phyloP scores from a whole-genome alignment of 345 rosid species.

The Cardamine occulta region DNA sequence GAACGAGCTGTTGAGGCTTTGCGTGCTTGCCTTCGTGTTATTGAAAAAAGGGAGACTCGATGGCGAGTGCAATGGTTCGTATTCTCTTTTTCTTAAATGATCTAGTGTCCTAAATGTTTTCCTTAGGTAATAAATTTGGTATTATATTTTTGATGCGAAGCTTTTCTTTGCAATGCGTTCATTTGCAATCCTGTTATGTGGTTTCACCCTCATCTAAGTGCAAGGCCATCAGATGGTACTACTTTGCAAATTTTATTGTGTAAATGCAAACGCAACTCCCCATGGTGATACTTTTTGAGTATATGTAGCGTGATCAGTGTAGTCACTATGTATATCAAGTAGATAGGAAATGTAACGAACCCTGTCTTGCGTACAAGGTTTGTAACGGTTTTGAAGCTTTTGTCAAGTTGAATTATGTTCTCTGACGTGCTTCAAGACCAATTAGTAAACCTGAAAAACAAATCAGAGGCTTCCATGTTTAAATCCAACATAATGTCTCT shows the following conservation, averaged over 20 bases:
- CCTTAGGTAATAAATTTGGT: constrained; percentile 17
- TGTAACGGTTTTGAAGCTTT: constrained; percentile 18
- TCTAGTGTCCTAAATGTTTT: constrained; percentile 20
- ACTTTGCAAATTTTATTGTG: not conserved
- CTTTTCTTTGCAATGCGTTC: constrained; percentile 4
- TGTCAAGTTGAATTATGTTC: constrained; percentile 17
- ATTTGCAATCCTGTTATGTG: constrained; percentile 20
- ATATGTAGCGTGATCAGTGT: constrained; percentile 1
- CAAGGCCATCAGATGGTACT: not conserved
- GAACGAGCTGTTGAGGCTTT: constrained; percentile 97
- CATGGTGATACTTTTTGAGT: constrained; percentile 10
- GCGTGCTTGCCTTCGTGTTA: constrained; percentile 99
- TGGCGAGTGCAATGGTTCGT: constrained; percentile 99
- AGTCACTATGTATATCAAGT: constrained; percentile 6
- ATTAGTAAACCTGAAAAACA: not conserved
- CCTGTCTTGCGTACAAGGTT: constrained; percentile 20
- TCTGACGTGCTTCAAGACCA: constrained; percentile 6
- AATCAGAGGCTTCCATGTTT: not conserved
- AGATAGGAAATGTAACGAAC: constrained; percentile 17
- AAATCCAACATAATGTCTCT: constrained; percentile 6
- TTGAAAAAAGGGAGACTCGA: constrained; percentile 99
- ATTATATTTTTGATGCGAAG: constrained; percentile 8
- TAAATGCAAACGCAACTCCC: constrained; percentile 1
- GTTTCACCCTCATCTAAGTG: constrained; percentile 19
- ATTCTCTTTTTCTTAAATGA: constrained; percentile 22